Evolutionary conservation across 352 stramenopile species (phyloP).

Genomic region (Aphanomyces stellatus): DNA sequence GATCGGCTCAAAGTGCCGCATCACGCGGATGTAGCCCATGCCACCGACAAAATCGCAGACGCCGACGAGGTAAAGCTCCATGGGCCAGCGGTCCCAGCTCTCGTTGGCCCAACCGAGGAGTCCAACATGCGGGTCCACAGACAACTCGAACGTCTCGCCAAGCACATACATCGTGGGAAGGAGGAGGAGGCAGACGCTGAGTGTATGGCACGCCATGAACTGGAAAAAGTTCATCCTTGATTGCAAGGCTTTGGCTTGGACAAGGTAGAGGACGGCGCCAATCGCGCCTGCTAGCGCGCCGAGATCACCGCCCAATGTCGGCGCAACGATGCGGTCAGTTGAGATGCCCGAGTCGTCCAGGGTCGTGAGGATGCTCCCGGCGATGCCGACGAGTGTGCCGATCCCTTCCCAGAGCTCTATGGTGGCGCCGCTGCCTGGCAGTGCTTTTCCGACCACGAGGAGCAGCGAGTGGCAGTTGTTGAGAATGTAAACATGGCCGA

Average conservation of each 20-base stretch:
- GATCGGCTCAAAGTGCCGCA: conserved; percentile 90
- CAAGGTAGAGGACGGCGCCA: conserved; percentile 62
- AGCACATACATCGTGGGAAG: conserved; percentile 37
- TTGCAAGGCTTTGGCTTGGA: conserved; percentile 66
- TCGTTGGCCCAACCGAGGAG: conserved; percentile 79
- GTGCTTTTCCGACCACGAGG: conserved; percentile 54
- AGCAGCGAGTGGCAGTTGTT: conserved; percentile 82
- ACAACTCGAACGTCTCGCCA: conserved; percentile 42
- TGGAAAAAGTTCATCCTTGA: conserved; percentile 64
- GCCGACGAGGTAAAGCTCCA: conserved; percentile 78
- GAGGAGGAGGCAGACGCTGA: conserved; percentile 54
- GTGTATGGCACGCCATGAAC: conserved; percentile 52
- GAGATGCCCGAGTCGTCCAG: conserved; percentile 47
- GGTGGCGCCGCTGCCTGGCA: conserved; percentile 45
- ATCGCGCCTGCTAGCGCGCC: conserved; percentile 61
- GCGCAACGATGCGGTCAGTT: conserved; percentile 28
- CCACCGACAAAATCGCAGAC: conserved; percentile 84
- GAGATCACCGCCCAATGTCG: conserved; percentile 53
- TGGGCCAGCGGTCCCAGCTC: conserved; percentile 30
- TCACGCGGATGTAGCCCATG: conserved; percentile 77
- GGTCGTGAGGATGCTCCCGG: conserved; percentile 63
- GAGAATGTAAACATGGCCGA: conserved; percentile 80
- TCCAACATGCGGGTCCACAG: conserved; percentile 54
- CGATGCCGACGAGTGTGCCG: conserved; percentile 65
- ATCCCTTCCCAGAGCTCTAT: conserved; percentile 69